A percentile compares a stretch with the other conserved stretches of the same genome.
These are phyloP conservation scores for Podosphaera leucotricha DNA, from an alignment of 2,329 filamentous ascomycete species.

Conservation along the genomic window DNA sequence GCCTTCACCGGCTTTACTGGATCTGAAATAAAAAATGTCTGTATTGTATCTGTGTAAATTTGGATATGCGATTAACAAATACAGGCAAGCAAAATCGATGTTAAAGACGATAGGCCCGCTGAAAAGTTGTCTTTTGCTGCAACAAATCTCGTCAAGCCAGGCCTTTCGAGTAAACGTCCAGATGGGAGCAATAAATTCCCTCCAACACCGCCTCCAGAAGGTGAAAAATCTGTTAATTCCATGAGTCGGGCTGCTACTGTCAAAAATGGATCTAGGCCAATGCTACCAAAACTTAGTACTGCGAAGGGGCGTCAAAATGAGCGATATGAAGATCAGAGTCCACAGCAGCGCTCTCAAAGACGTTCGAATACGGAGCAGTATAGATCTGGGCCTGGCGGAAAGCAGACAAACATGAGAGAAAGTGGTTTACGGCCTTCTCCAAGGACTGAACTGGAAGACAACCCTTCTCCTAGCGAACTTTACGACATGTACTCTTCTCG, in stretches of 20 bases:
- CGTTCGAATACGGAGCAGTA: background rate
- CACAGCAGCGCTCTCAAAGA: background rate
- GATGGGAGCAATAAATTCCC: slow-evolving; percentile 81
- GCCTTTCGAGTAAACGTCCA: slow-evolving; percentile 55
- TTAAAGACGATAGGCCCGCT: slow-evolving; percentile 56
- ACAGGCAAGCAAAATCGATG: slow-evolving; percentile 26
- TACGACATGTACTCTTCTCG: slow-evolving; percentile 37
- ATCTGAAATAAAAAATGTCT: slow-evolving; percentile 51
- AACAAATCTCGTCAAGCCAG: slow-evolving; percentile 76
- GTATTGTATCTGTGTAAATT: slow-evolving; percentile 9
- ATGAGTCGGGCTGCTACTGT: slow-evolving; percentile 35
- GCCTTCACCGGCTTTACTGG: slow-evolving; percentile 65
- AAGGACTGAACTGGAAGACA: slow-evolving; percentile 23
- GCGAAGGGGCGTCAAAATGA: slow-evolving; percentile 28
- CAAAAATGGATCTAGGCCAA: slow-evolving; percentile 34
- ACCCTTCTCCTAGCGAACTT: slow-evolving; percentile 34
- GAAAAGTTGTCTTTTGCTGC: slow-evolving; percentile 82
- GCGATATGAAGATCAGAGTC: slow-evolving; percentile 10
- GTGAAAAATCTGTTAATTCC: slow-evolving; percentile 29
- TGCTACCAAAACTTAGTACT: slow-evolving; percentile 39
- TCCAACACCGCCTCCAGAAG: slow-evolving; percentile 92
- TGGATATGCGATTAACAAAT: slow-evolving; percentile 3
- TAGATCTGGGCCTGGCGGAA: background rate
- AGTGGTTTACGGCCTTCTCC: slow-evolving; percentile 11
- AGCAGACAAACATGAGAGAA: slow-evolving; percentile 3